Base-by-base conservation (phyloP, 2,329 filamentous ascomycete species). In the Colletotrichum scovillei region DNA sequence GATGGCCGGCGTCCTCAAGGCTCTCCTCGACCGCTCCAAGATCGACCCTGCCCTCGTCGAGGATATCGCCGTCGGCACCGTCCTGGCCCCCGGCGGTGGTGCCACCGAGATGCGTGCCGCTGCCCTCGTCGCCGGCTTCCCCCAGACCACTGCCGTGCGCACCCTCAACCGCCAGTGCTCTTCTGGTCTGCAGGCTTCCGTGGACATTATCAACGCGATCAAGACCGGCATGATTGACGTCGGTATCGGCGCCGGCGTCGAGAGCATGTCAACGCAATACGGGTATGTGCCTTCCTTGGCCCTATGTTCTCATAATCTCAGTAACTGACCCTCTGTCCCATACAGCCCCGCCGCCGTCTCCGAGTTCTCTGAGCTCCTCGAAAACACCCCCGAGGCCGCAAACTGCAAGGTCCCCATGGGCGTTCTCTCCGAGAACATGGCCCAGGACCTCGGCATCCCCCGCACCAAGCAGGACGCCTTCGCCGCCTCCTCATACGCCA, bases 371-470 rank as follows among this genome's bases (percentile, higher is more conserved):
- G 94, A 97, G 63, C 89, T 94, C 66, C 91, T 98, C 76, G 94
- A 98, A 81, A 90, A 87, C 78, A 90, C 96, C 87, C 87, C 91
- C 76, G 93, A 97, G 81, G 90, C 95, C 28, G 93, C 93, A 79
- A 97, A 98, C 89, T 99, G 97, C 92, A 98, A 97, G 87, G 96
- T 98, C 3, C 92, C 95, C 82, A 98, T 98, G 97, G 96, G 96
- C 78, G 90, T 95, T 12, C 88, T 12, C 88, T 98, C 95, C 32
- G 97, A 99, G 85, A 85, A 96, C 80, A 98, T 98, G 96, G 97
- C 96, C 77, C 93, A 95, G 85, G 95, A 95, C 82, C 91, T 93
- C 79, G 88, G 89, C 72, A 90, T 98, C 80, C 80, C 80, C 70
- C 93, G 97, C 74, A 85, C 88, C 12, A 86, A 89, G 65, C 97